A percentile compares a stretch with the other conserved stretches of the same genome.
phyloP scores from a whole-genome alignment of 1,284 basidiomycete genomes.

The Tilletia horrida region DNA sequence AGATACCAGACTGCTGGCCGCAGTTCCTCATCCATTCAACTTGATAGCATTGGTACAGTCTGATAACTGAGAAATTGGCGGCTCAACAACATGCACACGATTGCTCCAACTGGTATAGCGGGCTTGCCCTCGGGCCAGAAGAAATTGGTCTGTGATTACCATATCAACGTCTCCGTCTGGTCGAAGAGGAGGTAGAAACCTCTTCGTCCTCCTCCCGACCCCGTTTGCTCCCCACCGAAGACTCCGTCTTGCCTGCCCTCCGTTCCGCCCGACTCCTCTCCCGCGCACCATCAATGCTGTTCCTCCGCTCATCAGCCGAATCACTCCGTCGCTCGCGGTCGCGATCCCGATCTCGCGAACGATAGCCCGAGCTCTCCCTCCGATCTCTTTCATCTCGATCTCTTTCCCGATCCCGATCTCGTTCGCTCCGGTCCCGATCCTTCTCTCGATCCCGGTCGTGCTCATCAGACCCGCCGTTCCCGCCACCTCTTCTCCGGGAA shows the following conservation, averaged over 20 bases:
- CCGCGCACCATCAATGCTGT: constrained; percentile 4
- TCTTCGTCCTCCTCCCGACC: too few relatives aligned
- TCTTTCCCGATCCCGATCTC: constrained; percentile 16
- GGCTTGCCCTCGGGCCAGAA: too few relatives aligned
- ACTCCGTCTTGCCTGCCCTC: constrained; percentile 16
- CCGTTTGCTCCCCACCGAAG: too few relatives aligned
- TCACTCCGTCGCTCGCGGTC: background rate
- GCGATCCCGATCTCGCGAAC: background rate
- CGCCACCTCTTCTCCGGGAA: constrained; percentile 23
- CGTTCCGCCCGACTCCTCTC: constrained; percentile 10
- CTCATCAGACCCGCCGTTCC: constrained; percentile 75
- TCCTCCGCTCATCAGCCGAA: constrained; percentile 1
- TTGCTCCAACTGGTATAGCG: too few relatives aligned
- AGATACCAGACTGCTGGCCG: too few relatives aligned
- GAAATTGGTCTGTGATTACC: too few relatives aligned
- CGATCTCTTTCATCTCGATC: constrained; percentile 1
- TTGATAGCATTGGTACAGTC: too few relatives aligned
- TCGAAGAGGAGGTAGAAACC: too few relatives aligned
- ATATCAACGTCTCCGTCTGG: too few relatives aligned
- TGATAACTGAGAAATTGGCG: too few relatives aligned
- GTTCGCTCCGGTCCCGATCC: background rate
- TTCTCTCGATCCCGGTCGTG: constrained; percentile 1
- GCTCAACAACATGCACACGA: too few relatives aligned
- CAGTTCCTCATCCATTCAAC: too few relatives aligned
- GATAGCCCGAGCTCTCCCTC: constrained; percentile 6